Evolutionary conservation across 2,329 filamentous ascomycete genomes (phyloP), one percentile per base, ranked within the genome.

Genomic region (Drechmeria coniospora): DNA sequence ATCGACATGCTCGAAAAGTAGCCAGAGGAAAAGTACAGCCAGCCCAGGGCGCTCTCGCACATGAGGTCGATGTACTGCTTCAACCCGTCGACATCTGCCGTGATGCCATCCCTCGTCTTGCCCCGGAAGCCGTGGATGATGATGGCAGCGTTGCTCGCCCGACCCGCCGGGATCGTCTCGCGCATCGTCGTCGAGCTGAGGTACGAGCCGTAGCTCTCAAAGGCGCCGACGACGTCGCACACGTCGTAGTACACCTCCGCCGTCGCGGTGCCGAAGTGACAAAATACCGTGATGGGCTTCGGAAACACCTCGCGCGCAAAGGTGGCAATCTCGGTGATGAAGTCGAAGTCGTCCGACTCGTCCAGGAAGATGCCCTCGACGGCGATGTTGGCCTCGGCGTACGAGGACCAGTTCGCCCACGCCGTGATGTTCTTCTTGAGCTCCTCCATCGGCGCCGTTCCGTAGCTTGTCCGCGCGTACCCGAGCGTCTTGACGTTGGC

Each of bases 161-260:
- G 23, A 2, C 25, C 32, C 9, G 2, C 18, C 0, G 36, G 39
- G 8, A 44, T 23, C 8, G 35, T 43, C 25, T 30, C 33, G 12
- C 23, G 17, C 9, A 42, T 15, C 8, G 36, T 44, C n/a, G 15
- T 25, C 9, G 26, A 19, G 14, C 32, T 31, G 29, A 36, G 23
- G 23, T 43, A 44, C 33, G 43, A 39, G 29, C 43, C 31, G 26
- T 39, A 41, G 32, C 40, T 42, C 33, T 44, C 41, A 13, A 43
- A 44, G 3, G 34, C 39, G 8, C 43, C 25, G 8, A 44, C 41
- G 4, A 44, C 28, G 21, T 44, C 40, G 26, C 40, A 44, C n/a
- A 44, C 36, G 6, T 26, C 21, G 21, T 43, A 44, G 24, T 30
- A 44, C 25, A 34, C 32, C 4, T 26, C 29, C 1, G 30, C 20